These are phyloP conservation scores for Puccinia brachypodii DNA, from an alignment of 1,284 basidiomycete species.

Conservation along the genomic window DNA sequence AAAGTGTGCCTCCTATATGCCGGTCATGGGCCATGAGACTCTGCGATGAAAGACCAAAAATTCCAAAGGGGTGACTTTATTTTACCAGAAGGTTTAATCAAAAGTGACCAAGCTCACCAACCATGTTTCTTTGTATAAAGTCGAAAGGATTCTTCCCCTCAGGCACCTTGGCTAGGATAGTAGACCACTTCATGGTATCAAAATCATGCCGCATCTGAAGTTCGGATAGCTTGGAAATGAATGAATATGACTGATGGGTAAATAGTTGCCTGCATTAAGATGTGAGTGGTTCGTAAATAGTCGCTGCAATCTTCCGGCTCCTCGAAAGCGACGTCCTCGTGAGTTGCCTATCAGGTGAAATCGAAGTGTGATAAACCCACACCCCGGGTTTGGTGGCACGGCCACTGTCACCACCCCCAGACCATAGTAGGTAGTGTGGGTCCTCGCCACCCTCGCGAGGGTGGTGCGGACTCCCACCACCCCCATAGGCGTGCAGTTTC, in stretches of 20 bases:
- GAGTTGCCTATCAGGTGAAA: no score
- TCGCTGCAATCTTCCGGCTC: no score
- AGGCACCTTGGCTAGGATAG: background rate
- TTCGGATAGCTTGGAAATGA: background rate
- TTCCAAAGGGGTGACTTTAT: background rate
- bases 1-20: background rate
- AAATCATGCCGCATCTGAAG: background rate
- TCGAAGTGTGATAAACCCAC: no score
- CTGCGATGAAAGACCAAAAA: background rate
- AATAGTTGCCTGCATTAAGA: background rate
- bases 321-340: no score
- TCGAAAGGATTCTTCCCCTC: constrained; percentile 8
- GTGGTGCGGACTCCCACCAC: no score
- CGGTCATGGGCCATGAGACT: background rate
- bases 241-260: background rate
- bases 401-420: no score
- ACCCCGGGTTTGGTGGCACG: no score
- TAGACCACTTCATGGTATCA: background rate
- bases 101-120: background rate
- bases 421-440: no score
- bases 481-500: no score
- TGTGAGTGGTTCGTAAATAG: no score
- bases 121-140: constrained; percentile 4
- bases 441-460: no score
- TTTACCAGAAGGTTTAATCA: background rate